These are phyloP conservation scores for Craterostigma plantagineum DNA, from an alignment of 257 asterid species.

Conservation along the genomic window DNA sequence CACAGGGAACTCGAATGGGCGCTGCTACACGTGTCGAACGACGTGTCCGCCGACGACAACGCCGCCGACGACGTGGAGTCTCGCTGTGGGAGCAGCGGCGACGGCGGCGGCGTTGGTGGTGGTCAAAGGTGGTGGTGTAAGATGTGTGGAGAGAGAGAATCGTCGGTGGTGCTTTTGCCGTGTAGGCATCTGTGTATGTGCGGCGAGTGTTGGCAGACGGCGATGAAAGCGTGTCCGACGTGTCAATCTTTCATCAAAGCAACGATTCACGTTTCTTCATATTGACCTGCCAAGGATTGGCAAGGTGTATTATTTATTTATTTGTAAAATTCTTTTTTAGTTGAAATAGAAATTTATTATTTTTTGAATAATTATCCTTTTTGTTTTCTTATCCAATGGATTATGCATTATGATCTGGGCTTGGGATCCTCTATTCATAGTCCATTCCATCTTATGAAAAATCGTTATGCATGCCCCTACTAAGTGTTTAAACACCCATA, in stretches of 20 bases:
- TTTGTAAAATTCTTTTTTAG: no score
- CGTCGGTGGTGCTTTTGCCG: constrained; percentile 64
- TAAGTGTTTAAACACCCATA: no score
- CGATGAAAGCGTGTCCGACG: constrained; percentile 51
- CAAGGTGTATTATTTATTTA: no score
- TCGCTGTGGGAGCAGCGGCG: constrained; percentile 57
- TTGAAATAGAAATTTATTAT: no score
- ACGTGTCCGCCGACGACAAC: constrained; percentile 12
- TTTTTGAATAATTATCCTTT: no score
- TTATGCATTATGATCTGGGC: no score
- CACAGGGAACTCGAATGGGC: constrained; percentile 50
- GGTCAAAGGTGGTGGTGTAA: constrained; percentile 43
- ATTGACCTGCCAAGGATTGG: no score
- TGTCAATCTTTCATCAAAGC: constrained; percentile 48
- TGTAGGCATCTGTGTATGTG: constrained; percentile 80
- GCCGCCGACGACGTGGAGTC: constrained; percentile 31
- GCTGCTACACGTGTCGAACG: constrained; percentile 24
- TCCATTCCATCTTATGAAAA: no score
- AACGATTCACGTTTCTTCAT: constrained; percentile 57
- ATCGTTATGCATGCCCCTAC: no score
- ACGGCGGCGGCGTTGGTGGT: constrained; percentile 13
- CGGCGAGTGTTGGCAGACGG: constrained; percentile 33
- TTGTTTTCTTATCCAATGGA: no score
- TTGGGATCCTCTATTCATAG: no score
- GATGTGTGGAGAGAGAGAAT: constrained; percentile 22